These are phyloP conservation scores for Martiniozyma asiatica DNA, from an alignment of 1,139 yeast genomes.

Conservation along the genomic window DNA sequence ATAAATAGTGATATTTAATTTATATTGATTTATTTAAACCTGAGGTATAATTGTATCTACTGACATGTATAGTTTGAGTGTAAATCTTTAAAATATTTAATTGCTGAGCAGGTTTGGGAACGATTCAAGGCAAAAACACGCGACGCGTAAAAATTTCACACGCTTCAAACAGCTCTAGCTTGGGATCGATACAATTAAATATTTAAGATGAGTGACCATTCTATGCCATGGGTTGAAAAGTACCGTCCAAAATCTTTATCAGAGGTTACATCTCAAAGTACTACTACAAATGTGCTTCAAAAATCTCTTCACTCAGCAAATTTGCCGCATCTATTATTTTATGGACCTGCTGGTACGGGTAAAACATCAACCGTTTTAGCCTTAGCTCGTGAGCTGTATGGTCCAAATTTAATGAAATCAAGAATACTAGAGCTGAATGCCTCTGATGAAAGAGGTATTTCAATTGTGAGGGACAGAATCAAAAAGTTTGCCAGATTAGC, in stretches of 20 bases:
- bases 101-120: too few species aligned
- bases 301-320: conserved; percentile 71
- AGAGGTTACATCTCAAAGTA: conserved; percentile 87
- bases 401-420: conserved; percentile 54
- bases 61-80: too few species aligned
- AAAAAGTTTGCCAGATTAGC: conserved; percentile 85
- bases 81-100: too few species aligned
- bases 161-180: too few species aligned
- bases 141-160: too few species aligned
- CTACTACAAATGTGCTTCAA: conserved; percentile 76
- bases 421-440: conserved; percentile 90
- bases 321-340: conserved; percentile 88
- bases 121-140: too few species aligned
- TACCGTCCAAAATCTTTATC: conserved; percentile 75
- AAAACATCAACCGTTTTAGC: conserved; percentile 90
- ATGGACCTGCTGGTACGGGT: conserved; percentile 98
- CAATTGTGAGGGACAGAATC: conserved; percentile 83
- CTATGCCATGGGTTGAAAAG: too few species aligned
- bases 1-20: too few species aligned
- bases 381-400: conserved; percentile 72
- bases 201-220: too few species aligned
- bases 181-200: too few species aligned
- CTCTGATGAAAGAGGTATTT: conserved; percentile 91
- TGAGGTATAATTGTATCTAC: too few species aligned
- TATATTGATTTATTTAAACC: too few species aligned